Evolutionary conservation across 768 basidiomycete species (phyloP), one percentile per base, ranked within the genome.

Genomic region (Xerocomellus amylosporus): DNA sequence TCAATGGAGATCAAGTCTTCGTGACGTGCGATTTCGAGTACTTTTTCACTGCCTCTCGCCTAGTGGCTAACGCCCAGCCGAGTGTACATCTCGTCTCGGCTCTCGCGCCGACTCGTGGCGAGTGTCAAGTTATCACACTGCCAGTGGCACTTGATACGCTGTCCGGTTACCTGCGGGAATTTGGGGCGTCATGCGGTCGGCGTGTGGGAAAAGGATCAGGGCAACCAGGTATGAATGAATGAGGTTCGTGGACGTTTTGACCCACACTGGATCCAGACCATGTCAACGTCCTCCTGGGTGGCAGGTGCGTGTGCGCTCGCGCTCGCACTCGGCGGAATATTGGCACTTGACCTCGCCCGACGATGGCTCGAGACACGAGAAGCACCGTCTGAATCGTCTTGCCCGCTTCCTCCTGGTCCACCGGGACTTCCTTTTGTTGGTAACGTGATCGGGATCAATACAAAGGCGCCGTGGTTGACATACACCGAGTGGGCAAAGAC

Each of bases 401-500:
- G 12, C 19, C 42, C 62, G 17, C 41, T 54, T 28, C 75, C 74
- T 15, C 76, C 75, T 48, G 74, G 75, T 19, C 74, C 73, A 12
- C 64, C 58, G 28, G 63, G 68, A 5, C 58, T 71, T 31, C 74
- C 74, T 12, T 52, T 75, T 22, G 47, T 77, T 5, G 75, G 77
- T 7, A 76, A 77, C 58, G 46, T 74, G 39, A 51, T 70, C 8
- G 68, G 73, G 14, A 61, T 75, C 49, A 70, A 72, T 26, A 60
- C 55, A 1, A 58, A 60, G 14, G 63, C 65, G 19, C 70, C 70
- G 37, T 76, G 72, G 72, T 59, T 64, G 54, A 71, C 65, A 8
- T 78, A 74, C 52, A 50, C 71, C 17, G 58, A 68, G 34, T 78
- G 77, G 76, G 60, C 63, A 51, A 63, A 69, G 49, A 59, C 61